Conservation (phyloP, 192 early-diverging fungal genomes). For the Podila epigama region DNA sequence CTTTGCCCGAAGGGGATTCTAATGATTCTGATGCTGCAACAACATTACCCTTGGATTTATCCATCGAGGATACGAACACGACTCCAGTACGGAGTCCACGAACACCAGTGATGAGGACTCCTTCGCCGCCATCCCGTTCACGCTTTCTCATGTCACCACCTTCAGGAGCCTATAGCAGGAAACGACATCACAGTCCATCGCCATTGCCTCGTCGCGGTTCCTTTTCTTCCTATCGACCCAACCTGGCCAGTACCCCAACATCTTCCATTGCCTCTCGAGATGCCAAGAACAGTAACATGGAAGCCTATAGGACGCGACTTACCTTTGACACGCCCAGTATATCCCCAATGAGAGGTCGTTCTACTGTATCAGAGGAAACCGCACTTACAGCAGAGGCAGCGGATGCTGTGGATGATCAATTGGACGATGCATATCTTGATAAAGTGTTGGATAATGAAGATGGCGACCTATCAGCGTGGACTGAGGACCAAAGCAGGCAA, state of each 20-base stretch:
- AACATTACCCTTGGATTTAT: background rate
- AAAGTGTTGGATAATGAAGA: constrained; percentile 1
- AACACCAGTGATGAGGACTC: constrained; percentile 23
- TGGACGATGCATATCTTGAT: constrained; percentile 11
- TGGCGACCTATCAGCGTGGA: background rate
- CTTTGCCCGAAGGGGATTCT: background rate
- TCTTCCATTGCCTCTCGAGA: background rate
- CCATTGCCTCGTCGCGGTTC: constrained; percentile 15
- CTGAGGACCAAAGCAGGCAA: background rate
- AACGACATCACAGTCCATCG: constrained; percentile 46
- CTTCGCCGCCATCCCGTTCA: constrained; percentile 36
- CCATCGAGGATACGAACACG: background rate
- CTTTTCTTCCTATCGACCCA: background rate
- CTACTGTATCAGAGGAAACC: background rate
- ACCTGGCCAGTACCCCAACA: background rate
- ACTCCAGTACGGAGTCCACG: constrained; percentile 12
- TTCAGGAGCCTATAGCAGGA: constrained; percentile 21
- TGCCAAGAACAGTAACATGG: background rate
- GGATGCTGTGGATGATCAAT: background rate
- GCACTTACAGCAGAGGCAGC: background rate
- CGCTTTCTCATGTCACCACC: constrained; percentile 32
- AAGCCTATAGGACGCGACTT: background rate
- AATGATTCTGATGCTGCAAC: too few relatives aligned
- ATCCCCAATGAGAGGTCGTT: background rate
- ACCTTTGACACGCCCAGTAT: background rate